Conservation (phyloP, 2,329 filamentous ascomycete species). For the Colletotrichum liaoningense region DNA sequence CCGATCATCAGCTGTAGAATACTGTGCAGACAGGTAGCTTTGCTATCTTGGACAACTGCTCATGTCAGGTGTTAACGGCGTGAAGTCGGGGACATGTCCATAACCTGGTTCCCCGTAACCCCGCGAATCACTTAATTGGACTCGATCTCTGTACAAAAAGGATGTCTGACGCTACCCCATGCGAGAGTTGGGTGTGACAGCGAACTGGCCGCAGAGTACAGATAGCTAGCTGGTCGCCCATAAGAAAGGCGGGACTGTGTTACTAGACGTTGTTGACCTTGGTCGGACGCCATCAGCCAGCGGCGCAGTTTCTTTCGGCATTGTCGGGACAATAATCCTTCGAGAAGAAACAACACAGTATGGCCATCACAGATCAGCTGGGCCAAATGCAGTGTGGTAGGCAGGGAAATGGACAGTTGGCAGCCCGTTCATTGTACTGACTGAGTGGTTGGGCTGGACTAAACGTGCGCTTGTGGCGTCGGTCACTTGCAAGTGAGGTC, state of each 20-base stretch:
- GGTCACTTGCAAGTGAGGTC: constrained; percentile 3
- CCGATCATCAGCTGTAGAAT: neutral
- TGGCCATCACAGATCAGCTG: constrained; percentile 1
- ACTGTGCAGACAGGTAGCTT: neutral
- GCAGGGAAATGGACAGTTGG: constrained; percentile 1
- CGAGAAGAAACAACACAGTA: neutral
- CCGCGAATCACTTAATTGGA: constrained; percentile 16
- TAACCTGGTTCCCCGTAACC: constrained; percentile 9
- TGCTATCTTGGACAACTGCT: neutral
- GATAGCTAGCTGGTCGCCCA: neutral
- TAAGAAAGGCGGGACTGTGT: neutral
- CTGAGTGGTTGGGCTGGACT: neutral
- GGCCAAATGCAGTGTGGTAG: neutral
- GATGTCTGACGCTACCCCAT: neutral
- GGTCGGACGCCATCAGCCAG: neutral
- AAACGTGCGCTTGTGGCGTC: constrained; percentile 26
- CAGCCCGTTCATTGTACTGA: neutral
- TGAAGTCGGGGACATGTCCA: constrained; percentile 5
- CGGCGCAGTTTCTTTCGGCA: constrained; percentile 7
- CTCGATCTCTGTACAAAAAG: neutral
- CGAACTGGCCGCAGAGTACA: neutral
- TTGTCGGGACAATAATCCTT: constrained; percentile 6
- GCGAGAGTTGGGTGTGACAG: constrained; percentile 13
- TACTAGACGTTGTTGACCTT: neutral
- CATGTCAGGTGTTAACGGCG: constrained; percentile 1